A percentile compares a stretch with the other conserved stretches of the same genome.
phyloP scores from a whole-genome alignment of 345 rosid species.

The Combretum micranthum region DNA sequence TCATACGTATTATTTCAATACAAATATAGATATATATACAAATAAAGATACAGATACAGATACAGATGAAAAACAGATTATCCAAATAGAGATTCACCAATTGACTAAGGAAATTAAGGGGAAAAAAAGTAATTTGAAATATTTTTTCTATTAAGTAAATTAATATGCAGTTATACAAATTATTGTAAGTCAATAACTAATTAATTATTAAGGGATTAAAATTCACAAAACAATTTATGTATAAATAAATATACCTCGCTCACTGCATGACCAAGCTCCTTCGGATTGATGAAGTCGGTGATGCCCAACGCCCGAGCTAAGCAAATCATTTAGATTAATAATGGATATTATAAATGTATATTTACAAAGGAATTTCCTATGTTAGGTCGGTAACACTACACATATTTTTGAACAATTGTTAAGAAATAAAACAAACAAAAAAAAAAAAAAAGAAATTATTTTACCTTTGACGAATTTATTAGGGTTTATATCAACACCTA shows the following conservation, averaged over 20 bases:
- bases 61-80: too few species aligned
- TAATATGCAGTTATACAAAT: background rate
- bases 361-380: background rate
- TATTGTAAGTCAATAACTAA: background rate
- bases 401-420: too few species aligned
- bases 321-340: background rate
- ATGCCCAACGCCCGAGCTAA: conserved; percentile 31
- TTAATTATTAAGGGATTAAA: too few species aligned
- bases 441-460: background rate
- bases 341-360: background rate
- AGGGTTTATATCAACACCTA: conserved; percentile 51
- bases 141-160: background rate
- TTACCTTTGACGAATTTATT: conserved; percentile 46
- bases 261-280: conserved; percentile 17
- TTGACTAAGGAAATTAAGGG: too few species aligned
- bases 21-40: too few species aligned
- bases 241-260: conserved; percentile 20
- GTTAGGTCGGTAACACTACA: too few species aligned
- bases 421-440: too few species aligned
- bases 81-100: too few species aligned
- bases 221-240: background rate
- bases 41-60: too few species aligned
- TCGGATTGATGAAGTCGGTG: conserved; percentile 30
- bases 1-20: too few species aligned
- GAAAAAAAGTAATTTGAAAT: too few species aligned